These are phyloP conservation scores for Globisporangium takayamanum DNA, from an alignment of 352 stramenopile species.

Conservation along the genomic window DNA sequence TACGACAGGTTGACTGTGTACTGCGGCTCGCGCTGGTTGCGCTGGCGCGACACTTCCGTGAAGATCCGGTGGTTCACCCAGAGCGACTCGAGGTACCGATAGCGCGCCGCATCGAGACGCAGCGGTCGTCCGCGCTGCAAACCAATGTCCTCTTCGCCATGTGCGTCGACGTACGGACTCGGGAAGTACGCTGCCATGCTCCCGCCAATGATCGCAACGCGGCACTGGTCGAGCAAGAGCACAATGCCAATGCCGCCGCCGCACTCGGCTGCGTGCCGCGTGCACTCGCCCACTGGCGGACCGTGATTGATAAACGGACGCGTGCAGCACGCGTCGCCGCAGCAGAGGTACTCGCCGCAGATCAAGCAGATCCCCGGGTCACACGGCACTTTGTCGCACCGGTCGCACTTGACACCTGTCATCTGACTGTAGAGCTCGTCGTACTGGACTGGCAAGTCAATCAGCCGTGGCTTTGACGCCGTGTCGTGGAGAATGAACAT, in stretches of 20 bases:
- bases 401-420: constrained; percentile 56
- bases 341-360: constrained; percentile 80
- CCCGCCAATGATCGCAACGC: constrained; percentile 72
- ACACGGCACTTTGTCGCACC: constrained; percentile 57
- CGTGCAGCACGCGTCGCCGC: constrained; percentile 79
- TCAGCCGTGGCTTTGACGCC: constrained; percentile 44
- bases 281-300: constrained; percentile 78
- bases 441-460: constrained; percentile 81
- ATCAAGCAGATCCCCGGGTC: constrained; percentile 80
- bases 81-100: constrained; percentile 70
- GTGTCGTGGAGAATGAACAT: constrained; percentile 85
- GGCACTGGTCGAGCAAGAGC: constrained; percentile 80
- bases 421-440: constrained; percentile 81
- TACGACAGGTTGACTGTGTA: constrained; percentile 85
- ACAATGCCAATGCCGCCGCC: constrained; percentile 80
- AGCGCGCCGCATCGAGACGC: constrained; percentile 66
- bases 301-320: constrained; percentile 69
- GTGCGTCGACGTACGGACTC: constrained; percentile 78
- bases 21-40: constrained; percentile 82
- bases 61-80: constrained; percentile 84
- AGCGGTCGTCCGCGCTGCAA: constrained; percentile 75
- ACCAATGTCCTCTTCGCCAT: constrained; percentile 81
- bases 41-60: constrained; percentile 76
- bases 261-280: constrained; percentile 76
- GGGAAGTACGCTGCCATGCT: constrained; percentile 85